These are phyloP conservation scores for Agapanthus africanus DNA, from an alignment of 106 monocot genomes.

Conservation along the genomic window DNA sequence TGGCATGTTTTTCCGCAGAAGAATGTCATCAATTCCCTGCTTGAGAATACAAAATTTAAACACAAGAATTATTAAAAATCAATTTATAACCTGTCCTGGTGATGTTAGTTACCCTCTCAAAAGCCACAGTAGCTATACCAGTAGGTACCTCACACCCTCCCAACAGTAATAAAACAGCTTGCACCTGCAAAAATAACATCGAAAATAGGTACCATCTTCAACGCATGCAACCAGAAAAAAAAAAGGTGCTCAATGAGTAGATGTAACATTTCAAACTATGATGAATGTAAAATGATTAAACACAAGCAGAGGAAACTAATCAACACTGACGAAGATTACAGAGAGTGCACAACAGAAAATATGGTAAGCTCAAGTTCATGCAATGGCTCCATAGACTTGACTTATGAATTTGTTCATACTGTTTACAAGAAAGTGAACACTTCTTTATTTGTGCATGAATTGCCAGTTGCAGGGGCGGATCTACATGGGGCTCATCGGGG, in stretches of 20 bases:
- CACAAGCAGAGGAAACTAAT: neutral
- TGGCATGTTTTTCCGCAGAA: slow-evolving; percentile 57
- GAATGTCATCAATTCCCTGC: slow-evolving; percentile 73
- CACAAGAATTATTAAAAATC: slow-evolving; percentile 4
- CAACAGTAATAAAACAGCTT: slow-evolving; percentile 78
- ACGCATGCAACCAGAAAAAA: neutral
- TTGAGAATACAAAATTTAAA: slow-evolving; percentile 2
- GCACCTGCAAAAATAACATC: slow-evolving; percentile 43
- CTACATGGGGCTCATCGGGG: too few relatives aligned
- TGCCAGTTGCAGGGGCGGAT: too few relatives aligned
- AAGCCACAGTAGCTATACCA: slow-evolving; percentile 26
- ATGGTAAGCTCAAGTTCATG: neutral
- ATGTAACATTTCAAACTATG: neutral
- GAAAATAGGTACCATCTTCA: neutral
- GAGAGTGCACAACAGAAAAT: neutral
- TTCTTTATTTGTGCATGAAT: neutral
- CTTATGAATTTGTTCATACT: slow-evolving; percentile 3
- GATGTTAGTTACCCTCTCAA: slow-evolving; percentile 34
- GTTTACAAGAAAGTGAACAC: neutral
- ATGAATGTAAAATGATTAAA: neutral
- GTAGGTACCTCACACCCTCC: slow-evolving; percentile 67
- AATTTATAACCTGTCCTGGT: neutral
- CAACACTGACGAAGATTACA: neutral
- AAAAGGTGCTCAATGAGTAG: neutral
- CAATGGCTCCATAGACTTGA: neutral